Evolutionary conservation across 495 filamentous ascomycete genomes (phyloP), one percentile per base, ranked within the genome.

Genomic region (Barbatosphaeria neglecta): DNA sequence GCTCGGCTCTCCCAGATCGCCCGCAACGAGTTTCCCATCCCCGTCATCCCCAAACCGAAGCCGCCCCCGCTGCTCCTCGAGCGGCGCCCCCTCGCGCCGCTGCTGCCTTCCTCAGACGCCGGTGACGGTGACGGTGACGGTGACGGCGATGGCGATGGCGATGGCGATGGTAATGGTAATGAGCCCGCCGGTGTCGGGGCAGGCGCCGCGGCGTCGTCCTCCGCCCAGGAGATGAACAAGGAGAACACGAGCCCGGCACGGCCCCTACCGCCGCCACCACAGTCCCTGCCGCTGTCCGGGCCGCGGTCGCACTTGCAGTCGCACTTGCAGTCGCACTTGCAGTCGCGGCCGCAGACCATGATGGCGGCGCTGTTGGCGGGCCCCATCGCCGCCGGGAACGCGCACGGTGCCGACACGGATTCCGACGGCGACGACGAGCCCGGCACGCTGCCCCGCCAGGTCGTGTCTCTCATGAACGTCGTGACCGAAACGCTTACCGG

Each of bases 401-500:
- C n/a, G n/a, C n/a, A n/a, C n/a, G n/a, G n/a, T 18, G 41, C 61
- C 7, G 43, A 54, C 11, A 11, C 53, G 18, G 31, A 10, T n/a
- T 1, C 43, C 48, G 3, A 37, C 47, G 31, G 24, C 54, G 15
- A 46, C 20, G 10, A 59, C 9, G 45, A 54, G 11, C 55, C 59
- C 3, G 61, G 64, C 31, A 45, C 66, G 5, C 70, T 94, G 13
- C 86, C 86, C 9, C 69, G 74, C 3, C 78, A 78, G 39, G 72
- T 87, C 35, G 63, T 74, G 35, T 65, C 73, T 22, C 76, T 86
- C 38, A 69, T 92, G 45, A 55, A 64, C 39, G 80, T 78, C 22
- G 86, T 92, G 41, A 78, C 74, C 20, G 73, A 68, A 4, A 81
- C 77, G n/a, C 70, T 98, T 37, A 70, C 65, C 31, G 68, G 67